Percentiles rank a stretch among this genome's conserved stretches.
Evolutionary conservation across 2,329 filamentous ascomycete genomes (phyloP).

Genomic region (Ustilaginoidea virens): DNA sequence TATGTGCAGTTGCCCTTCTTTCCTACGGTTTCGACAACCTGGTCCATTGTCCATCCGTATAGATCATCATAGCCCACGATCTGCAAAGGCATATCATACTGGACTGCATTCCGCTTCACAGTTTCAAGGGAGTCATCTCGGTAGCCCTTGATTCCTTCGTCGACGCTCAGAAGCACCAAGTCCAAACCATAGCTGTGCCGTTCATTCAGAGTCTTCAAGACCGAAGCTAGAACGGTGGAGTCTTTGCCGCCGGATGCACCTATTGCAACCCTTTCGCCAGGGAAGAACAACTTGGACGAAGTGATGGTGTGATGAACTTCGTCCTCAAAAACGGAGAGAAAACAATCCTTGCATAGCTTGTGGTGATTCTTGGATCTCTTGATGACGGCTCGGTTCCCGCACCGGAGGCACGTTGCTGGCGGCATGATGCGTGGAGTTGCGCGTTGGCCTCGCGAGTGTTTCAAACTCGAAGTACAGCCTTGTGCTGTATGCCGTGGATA

Average conservation of each 20-base stretch:
- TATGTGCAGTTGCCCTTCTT: slow-evolving; percentile 99
- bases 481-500: no score
- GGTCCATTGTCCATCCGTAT: slow-evolving; percentile 99
- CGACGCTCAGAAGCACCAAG: slow-evolving; percentile 76
- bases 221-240: slow-evolving; percentile 86
- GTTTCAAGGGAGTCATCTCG: slow-evolving; percentile 92
- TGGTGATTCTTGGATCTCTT: slow-evolving; percentile 90
- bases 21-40: slow-evolving; percentile 88
- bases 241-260: slow-evolving; percentile 96
- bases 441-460: no score
- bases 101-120: slow-evolving; percentile 80
- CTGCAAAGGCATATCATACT: slow-evolving; percentile 83
- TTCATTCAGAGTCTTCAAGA: slow-evolving; percentile 88
- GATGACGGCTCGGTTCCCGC: slow-evolving; percentile 68
- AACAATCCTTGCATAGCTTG: slow-evolving; percentile 83
- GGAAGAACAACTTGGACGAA: slow-evolving; percentile 63
- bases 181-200: slow-evolving; percentile 76
- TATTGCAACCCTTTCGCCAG: slow-evolving; percentile 79
- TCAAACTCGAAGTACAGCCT: no score
- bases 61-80: slow-evolving; percentile 88
- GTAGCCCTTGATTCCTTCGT: slow-evolving; percentile 95
- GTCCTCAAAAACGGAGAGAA: slow-evolving; percentile 74
- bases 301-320: slow-evolving; percentile 90
- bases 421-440: slow-evolving; percentile 57
- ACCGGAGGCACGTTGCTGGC: slow-evolving; percentile 60